Evolutionary conservation across 169 alveolate species (phyloP).

Genomic region (Cryptosporidium canis): DNA sequence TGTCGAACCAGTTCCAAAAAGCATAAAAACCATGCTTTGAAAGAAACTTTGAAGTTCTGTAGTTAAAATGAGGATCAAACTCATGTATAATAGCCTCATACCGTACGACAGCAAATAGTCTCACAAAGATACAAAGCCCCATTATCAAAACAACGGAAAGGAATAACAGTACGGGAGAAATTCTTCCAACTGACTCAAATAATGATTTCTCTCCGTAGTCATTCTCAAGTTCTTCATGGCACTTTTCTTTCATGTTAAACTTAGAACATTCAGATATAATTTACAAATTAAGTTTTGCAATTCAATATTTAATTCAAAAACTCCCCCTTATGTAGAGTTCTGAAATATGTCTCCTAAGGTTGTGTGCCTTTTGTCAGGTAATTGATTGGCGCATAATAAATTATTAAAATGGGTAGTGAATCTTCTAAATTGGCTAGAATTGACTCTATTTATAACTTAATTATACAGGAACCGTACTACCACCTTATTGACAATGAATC

Average conservation of each 20-base stretch:
- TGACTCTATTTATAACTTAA: not conserved
- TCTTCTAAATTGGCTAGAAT: not conserved
- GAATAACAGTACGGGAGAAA: slow-evolving; percentile 56
- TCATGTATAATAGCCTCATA: slow-evolving; percentile 97
- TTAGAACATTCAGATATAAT: not conserved
- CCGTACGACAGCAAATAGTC: slow-evolving; percentile 95
- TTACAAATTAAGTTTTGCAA: not conserved
- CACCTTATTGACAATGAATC: not conserved
- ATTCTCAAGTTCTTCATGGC: not conserved
- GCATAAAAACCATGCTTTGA: slow-evolving; percentile 92
- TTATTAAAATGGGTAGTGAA: not conserved
- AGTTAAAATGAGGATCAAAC: slow-evolving; percentile 99
- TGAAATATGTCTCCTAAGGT: not conserved
- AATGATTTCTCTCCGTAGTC: slow-evolving; percentile 6
- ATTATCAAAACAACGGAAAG: slow-evolving; percentile 45
- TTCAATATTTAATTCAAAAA: not conserved
- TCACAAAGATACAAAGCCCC: slow-evolving; percentile 84
- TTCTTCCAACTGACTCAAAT: slow-evolving; percentile 7
- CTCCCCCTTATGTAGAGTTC: not conserved
- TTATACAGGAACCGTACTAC: not conserved
- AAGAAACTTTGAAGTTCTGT: slow-evolving; percentile 93
- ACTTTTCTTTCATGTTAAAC: not conserved
- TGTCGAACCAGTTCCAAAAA: slow-evolving; percentile 98
- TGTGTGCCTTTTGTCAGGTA: slow-evolving; percentile 70
- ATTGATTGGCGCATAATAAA: slow-evolving; percentile 32